These are phyloP conservation scores for Penicillium dipodomyicola DNA, from an alignment of 495 filamentous ascomycete species.

Conservation along the genomic window DNA sequence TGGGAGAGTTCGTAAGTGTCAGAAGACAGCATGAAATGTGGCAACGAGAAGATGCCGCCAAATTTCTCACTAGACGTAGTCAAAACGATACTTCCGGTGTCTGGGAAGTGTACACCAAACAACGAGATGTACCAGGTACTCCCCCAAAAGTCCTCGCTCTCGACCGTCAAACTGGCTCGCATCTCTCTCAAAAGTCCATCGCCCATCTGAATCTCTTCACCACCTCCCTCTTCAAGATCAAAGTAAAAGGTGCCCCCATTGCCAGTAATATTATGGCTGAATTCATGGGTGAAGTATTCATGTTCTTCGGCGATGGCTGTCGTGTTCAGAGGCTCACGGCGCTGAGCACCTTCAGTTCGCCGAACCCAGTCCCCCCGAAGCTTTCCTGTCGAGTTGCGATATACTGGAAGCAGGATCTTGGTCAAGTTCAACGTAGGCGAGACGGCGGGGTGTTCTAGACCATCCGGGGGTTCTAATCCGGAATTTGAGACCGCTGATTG, in stretches of 20 bases:
- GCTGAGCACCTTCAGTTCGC: conserved; percentile 38
- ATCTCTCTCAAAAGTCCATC: conserved; percentile 55
- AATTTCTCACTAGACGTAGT: conserved; percentile 92
- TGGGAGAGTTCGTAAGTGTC: conserved; percentile 67
- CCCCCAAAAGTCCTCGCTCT: conserved; percentile 64
- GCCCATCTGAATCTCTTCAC: conserved; percentile 33
- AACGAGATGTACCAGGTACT: conserved; percentile 72
- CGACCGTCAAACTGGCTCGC: conserved; percentile 61
- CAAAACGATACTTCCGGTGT: conserved; percentile 70
- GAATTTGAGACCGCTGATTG: conserved; percentile 42
- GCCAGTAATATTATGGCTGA: conserved; percentile 68
- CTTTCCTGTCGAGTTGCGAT: conserved; percentile 78
- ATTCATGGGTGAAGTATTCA: conserved; percentile 54
- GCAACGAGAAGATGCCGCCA: conserved; percentile 80
- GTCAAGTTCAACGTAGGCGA: conserved; percentile 42
- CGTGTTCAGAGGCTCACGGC: conserved; percentile 48
- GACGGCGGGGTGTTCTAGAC: conserved; percentile 40
- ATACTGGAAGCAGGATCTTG: conserved; percentile 53
- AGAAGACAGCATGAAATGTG: conserved; percentile 70
- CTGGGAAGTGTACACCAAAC: conserved; percentile 79
- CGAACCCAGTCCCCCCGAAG: conserved; percentile 75
- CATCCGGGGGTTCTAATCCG: conserved; percentile 31
- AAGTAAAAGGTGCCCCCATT: conserved; percentile 46
- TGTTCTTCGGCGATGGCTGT: conserved; percentile 49
- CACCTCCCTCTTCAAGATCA: conserved; percentile 43